Evolutionary conservation across 2,329 filamentous ascomycete species (phyloP), one percentile per base, ranked within the genome.

Genomic region (Fusarium siculi): DNA sequence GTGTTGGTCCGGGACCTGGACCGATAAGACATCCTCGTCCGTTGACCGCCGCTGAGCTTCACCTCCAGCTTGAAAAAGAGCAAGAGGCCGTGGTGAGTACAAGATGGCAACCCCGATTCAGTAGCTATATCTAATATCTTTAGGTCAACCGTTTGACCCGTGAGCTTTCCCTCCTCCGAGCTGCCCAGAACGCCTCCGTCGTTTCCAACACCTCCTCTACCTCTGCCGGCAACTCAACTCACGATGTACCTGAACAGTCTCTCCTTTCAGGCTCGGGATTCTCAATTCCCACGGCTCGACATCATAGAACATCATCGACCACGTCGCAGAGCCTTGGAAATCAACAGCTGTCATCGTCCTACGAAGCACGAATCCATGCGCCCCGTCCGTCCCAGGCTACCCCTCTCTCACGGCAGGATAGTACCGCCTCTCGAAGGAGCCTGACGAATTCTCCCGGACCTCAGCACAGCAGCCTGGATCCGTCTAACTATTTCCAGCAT

Each of bases 111-210:
- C 2, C 9, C 10, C 1, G 10, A 7, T 28, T 42, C 4, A 1
- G 28, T 7, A 28, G 18, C n/a, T 18, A 9, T 36, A 32, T 47
- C 53, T 70, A n/a, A 66, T 14, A 14, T 28, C 5, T 37, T 2
- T 30, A 96, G 94, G 93, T 98, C 68, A 98, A 98, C 84, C 94
- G 96, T 39, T 87, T 98, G 37, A 97, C 94, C 2, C 93, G 96
- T 64, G 96, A 98, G 81, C 90, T 98, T 40, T 92, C 92, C 21
- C 87, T 94, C 58, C 90, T 98, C n/a, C 93, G 95, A 61, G 87
- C 89, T 36, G 88, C 89, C 30, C 89, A 92, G 66, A 92, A 92
- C 77, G 89, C 90, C 11, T 92, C 90, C 0, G 89, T 91, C 36
- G 89, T 86, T 9, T 92, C 90, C 49, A 92, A 91, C 77, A 81